Conservation (phyloP, 345 rosid species). For the Populus simonii region DNA sequence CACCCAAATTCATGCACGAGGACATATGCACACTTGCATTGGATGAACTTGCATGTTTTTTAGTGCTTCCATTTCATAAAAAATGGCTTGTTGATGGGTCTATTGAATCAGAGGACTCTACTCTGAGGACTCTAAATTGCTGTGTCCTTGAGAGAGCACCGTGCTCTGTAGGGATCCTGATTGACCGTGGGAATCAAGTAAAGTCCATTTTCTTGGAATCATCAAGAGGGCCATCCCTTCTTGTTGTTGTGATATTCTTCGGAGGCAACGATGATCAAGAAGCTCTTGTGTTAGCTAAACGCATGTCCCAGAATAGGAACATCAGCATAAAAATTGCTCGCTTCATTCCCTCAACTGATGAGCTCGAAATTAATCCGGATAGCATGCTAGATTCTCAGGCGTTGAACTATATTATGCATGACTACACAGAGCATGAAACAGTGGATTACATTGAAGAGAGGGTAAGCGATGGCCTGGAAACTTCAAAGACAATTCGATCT, state of each 20-base stretch:
- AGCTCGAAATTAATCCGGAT: slow-evolving; percentile 20
- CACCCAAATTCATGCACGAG: slow-evolving; percentile 49
- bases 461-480: slow-evolving; percentile 39
- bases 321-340: slow-evolving; percentile 16
- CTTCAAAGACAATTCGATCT: slow-evolving; percentile 27
- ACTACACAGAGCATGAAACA: background rate
- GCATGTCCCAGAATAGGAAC: slow-evolving; percentile 36
- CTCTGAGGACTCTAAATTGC: slow-evolving; percentile 33
- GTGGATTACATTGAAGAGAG: slow-evolving; percentile 25
- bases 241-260: slow-evolving; percentile 38
- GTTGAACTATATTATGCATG: slow-evolving; percentile 32
- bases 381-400: slow-evolving; percentile 34
- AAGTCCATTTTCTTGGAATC: background rate
- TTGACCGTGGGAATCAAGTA: background rate
- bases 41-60: slow-evolving; percentile 41
- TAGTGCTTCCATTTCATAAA: slow-evolving; percentile 56
- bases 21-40: slow-evolving; percentile 55
- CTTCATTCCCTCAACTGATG: background rate
- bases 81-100: slow-evolving; percentile 44
- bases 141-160: slow-evolving; percentile 50
- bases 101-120: slow-evolving; percentile 32
- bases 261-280: slow-evolving; percentile 70
- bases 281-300: slow-evolving; percentile 42
- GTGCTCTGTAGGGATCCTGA: slow-evolving; percentile 50
- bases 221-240: background rate